Percentiles rank a stretch among this genome's conserved stretches.
Evolutionary conservation across 2,329 filamentous ascomycete species (phyloP).

Genomic region (Drechslerella coelobrocha): DNA sequence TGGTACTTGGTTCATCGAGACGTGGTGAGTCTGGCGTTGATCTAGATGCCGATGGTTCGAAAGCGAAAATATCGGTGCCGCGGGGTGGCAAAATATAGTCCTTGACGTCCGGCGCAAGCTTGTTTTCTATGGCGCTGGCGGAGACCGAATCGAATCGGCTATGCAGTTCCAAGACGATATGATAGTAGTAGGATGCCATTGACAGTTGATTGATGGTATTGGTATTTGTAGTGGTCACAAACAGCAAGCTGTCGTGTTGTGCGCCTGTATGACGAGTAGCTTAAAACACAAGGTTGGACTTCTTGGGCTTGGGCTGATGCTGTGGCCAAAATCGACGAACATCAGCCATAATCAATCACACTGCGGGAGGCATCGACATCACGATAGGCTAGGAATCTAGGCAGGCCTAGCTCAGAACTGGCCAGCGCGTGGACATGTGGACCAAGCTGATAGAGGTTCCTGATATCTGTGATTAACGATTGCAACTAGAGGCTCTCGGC

Average conservation of each 20-base stretch:
- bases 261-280: no score
- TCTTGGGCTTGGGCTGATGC: no score
- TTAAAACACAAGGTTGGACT: no score
- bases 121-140: slow-evolving; percentile 17
- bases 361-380: no score
- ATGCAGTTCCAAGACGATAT: slow-evolving; percentile 40
- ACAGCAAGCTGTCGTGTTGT: no score
- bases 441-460: no score
- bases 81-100: slow-evolving; percentile 14
- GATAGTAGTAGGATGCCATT: slow-evolving; percentile 50
- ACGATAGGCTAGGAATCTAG: no score
- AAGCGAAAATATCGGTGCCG: slow-evolving; percentile 39
- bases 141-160: slow-evolving; percentile 23
- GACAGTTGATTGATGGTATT: neutral
- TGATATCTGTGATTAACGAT: neutral
- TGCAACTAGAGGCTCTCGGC: neutral
- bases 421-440: no score
- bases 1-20: slow-evolving; percentile 2
- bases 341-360: no score
- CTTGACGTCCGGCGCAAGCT: slow-evolving; percentile 16
- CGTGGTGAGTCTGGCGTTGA: slow-evolving; percentile 12
- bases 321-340: no score
- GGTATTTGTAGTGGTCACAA: no score
- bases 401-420: no score
- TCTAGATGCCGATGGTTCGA: slow-evolving; percentile 9